Evolutionary conservation across 192 early-diverging fungal species (phyloP).

Genomic region (Coemansia guatemalensis): DNA sequence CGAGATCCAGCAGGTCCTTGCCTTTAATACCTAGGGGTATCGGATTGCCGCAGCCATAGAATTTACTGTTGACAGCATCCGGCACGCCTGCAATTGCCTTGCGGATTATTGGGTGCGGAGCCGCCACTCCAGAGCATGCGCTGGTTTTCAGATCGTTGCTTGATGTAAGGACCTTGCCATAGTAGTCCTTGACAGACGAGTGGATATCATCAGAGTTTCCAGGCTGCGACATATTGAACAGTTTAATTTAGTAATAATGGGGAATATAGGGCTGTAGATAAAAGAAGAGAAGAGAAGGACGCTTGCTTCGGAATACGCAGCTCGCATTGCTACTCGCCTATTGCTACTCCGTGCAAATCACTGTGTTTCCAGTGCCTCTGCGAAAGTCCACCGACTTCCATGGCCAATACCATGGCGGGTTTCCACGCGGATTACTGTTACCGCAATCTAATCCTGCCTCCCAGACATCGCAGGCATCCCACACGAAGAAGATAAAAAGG

Average conservation of each 20-base stretch:
- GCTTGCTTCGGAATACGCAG: neutral
- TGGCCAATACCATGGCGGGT: too few species aligned
- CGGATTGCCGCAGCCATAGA: slow-evolving; percentile 51
- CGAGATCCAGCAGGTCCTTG: slow-evolving; percentile 48
- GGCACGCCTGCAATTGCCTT: slow-evolving; percentile 44
- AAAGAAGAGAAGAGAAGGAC: neutral
- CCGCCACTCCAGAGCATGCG: slow-evolving; percentile 16
- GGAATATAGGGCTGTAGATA: neutral
- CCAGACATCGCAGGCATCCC: too few species aligned
- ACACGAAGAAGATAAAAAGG: too few species aligned
- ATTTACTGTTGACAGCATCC: slow-evolving; percentile 34
- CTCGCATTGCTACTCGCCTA: neutral
- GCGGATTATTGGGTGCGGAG: slow-evolving; percentile 32
- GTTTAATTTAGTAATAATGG: neutral
- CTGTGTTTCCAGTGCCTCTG: too few species aligned
- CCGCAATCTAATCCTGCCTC: neutral
- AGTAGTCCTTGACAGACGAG: slow-evolving; percentile 35
- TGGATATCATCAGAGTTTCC: slow-evolving; percentile 7
- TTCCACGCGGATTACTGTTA: too few species aligned
- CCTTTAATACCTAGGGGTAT: slow-evolving; percentile 50
- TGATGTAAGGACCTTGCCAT: slow-evolving; percentile 32
- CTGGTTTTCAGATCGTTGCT: slow-evolving; percentile 31
- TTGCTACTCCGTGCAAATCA: neutral
- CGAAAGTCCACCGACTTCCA: neutral
- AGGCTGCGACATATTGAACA: neutral